Percentiles rank a stretch among this genome's conserved stretches.
Conservation (phyloP, 768 basidiomycete species). For the Podaxis pistillaris region DNA sequence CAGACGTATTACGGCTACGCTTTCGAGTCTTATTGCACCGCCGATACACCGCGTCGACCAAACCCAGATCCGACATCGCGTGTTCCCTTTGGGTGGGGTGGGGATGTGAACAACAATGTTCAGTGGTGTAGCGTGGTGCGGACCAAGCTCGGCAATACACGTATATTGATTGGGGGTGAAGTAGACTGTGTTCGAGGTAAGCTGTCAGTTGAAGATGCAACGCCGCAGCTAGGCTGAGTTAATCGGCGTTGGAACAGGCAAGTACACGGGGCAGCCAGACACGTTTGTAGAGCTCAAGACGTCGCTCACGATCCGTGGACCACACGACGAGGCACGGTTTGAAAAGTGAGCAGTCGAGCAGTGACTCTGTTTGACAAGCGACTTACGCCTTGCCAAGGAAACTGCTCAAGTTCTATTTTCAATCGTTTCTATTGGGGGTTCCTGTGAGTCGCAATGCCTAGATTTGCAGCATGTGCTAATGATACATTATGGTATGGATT, state of each 20-base stretch:
- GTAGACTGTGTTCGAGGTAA: slow-evolving; percentile 86
- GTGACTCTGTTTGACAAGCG: slow-evolving; percentile 3
- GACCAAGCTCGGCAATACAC: slow-evolving; percentile 71
- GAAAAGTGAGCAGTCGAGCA: slow-evolving; percentile 57
- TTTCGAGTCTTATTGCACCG: slow-evolving; percentile 87
- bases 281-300: slow-evolving; percentile 88
- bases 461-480: slow-evolving; percentile 8
- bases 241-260: slow-evolving; percentile 38
- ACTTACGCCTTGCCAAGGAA: slow-evolving; percentile 50
- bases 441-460: slow-evolving; percentile 48
- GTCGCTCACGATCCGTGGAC: slow-evolving; percentile 64
- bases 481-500: slow-evolving; percentile 9
- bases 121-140: slow-evolving; percentile 92
- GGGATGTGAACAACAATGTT: slow-evolving; percentile 82
- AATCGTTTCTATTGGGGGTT: slow-evolving; percentile 90
- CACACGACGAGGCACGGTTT: slow-evolving; percentile 67
- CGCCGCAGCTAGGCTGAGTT: slow-evolving; percentile 7
- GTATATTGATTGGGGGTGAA: slow-evolving; percentile 83
- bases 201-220: slow-evolving; percentile 15
- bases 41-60: slow-evolving; percentile 34
- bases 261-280: slow-evolving; percentile 58
- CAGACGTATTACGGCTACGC: slow-evolving; percentile 85
- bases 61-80: slow-evolving; percentile 21
- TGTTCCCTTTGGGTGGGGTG: slow-evolving; percentile 63
- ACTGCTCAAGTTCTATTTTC: slow-evolving; percentile 89